Evolutionary conservation across 2,329 filamentous ascomycete species (phyloP), one percentile per base, ranked within the genome.

Genomic region (Apiospora rasikravindrae): DNA sequence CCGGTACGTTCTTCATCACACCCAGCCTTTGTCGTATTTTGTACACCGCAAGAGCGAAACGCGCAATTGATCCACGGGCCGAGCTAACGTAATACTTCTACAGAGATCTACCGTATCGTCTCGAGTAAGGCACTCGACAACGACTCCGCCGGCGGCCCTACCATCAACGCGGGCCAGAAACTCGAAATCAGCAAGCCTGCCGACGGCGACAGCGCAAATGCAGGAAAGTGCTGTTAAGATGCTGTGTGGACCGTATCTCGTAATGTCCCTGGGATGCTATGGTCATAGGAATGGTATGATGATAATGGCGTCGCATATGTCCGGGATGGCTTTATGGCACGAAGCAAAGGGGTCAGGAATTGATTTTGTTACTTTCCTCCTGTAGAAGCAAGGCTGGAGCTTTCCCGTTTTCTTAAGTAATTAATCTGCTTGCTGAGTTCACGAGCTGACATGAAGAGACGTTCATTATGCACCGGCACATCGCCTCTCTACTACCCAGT

Each of bases 51-150:
- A 67, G 19, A 11, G 53, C 53, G 14, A 61, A 61, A 29, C 53
- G 37, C 1, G 53, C 51, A 49, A 57, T 73, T 77, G 69, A 67
- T 57, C 77, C 69, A 67, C 53, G 71, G 66, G 74, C 61, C 71
- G 45, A 67, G 53, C 51, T 70, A 69, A 68, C 57, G 44, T 29
- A 19, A 24, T 42, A 29, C 40, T n/a, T 29, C 19, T 33, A 10
- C 82, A 98, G 96, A 99, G 89, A 99, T 99, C 87, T 99, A 98
- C 89, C 94, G 95, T 81, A 99, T 99, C 80, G 96, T 99, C 76
- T 98, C 96, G 72, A 96, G 93, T 90, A 98, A 98, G 89, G 94
- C 95, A 57, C 91, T 98, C 79, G 96, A 98, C 82, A 94, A 93
- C 81, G 94, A 94, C 81, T 95, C 98, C 78, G 90, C 91, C 74